A percentile compares a stretch with the other conserved stretches of the same genome.
Conservation (phyloP, 2,329 filamentous ascomycete species). For the Botryosphaeria agaves region DNA sequence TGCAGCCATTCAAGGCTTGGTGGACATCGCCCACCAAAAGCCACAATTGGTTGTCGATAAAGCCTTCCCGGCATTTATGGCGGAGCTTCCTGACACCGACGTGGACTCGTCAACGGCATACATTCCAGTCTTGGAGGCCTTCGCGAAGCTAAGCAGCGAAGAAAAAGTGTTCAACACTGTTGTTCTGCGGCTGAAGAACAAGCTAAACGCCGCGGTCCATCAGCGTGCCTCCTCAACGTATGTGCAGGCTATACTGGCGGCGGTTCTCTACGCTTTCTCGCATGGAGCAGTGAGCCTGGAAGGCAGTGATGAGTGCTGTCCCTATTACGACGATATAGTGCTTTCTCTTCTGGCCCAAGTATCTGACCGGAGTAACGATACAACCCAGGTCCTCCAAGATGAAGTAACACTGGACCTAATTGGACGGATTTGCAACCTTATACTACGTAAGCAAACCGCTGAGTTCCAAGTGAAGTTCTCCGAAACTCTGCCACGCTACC, state of each 20-base stretch:
- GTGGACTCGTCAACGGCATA: slow-evolving; percentile 29
- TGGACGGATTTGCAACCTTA: slow-evolving; percentile 41
- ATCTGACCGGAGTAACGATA: slow-evolving; percentile 14
- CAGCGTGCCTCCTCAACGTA: slow-evolving; percentile 35
- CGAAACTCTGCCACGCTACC: slow-evolving; percentile 32
- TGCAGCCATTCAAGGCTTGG: slow-evolving; percentile 39
- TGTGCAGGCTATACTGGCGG: slow-evolving; percentile 40
- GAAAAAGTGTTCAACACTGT: slow-evolving; percentile 46
- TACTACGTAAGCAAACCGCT: slow-evolving; percentile 34
- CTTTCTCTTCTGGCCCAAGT: slow-evolving; percentile 22
- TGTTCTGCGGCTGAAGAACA: slow-evolving; percentile 44
- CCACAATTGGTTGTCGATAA: slow-evolving; percentile 45
- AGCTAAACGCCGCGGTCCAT: slow-evolving; percentile 38
- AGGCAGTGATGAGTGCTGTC: slow-evolving; percentile 17
- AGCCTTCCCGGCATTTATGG: slow-evolving; percentile 48
- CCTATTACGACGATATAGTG: slow-evolving; percentile 29
- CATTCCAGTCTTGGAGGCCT: slow-evolving; percentile 40
- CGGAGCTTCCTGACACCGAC: slow-evolving; percentile 41
- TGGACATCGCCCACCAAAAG: slow-evolving; percentile 44
- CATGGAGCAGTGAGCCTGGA: slow-evolving; percentile 35
- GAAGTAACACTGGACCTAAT: slow-evolving; percentile 39
- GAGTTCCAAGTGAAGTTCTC: slow-evolving; percentile 32
- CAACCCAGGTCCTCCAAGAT: slow-evolving; percentile 22
- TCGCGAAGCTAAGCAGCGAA: slow-evolving; percentile 46
- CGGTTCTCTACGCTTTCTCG: slow-evolving; percentile 43